A percentile compares a stretch with the other conserved stretches of the same genome.
These are phyloP conservation scores for Mariannaea sp. DNA, from an alignment of 2,329 filamentous ascomycete genomes.

Conservation along the genomic window DNA sequence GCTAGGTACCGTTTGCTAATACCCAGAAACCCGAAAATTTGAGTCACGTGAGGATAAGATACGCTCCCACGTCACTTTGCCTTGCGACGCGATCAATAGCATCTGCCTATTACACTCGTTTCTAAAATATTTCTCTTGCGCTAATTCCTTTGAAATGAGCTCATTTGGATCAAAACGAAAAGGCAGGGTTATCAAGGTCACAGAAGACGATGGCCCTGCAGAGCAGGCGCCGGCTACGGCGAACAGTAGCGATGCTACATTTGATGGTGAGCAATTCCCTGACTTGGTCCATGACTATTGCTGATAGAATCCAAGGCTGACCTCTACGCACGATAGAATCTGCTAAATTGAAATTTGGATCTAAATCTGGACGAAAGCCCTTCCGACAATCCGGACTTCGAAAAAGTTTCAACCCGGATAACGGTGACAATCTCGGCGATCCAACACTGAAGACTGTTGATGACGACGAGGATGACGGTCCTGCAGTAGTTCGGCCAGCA, in stretches of 20 bases:
- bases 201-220: slow-evolving; percentile 64
- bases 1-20: slow-evolving; percentile 32
- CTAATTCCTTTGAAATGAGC: slow-evolving; percentile 49
- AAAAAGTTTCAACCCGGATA: slow-evolving; percentile 57
- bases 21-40: slow-evolving; percentile 32
- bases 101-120: slow-evolving; percentile 15
- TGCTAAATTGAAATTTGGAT: slow-evolving; percentile 45
- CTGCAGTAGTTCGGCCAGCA: slow-evolving; percentile 55
- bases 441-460: slow-evolving; percentile 38
- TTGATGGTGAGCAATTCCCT: slow-evolving; percentile 45
- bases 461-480: slow-evolving; percentile 51
- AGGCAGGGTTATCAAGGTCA: slow-evolving; percentile 74
- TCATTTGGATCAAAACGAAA: slow-evolving; percentile 66
- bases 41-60: slow-evolving; percentile 58
- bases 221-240: slow-evolving; percentile 25
- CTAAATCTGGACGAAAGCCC: slow-evolving; percentile 56
- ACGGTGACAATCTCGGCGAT: slow-evolving; percentile 40
- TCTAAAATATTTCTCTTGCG: not conserved
- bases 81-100: slow-evolving; percentile 17
- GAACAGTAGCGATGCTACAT: slow-evolving; percentile 35
- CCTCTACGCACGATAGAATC: slow-evolving; percentile 37
- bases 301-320: slow-evolving; percentile 47
- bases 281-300: slow-evolving; percentile 32
- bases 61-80: slow-evolving; percentile 35
- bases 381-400: slow-evolving; percentile 63